phyloP scores from a whole-genome alignment of 164 flowering plant species.

The Kalanchoe fedtschenkoi region DNA sequence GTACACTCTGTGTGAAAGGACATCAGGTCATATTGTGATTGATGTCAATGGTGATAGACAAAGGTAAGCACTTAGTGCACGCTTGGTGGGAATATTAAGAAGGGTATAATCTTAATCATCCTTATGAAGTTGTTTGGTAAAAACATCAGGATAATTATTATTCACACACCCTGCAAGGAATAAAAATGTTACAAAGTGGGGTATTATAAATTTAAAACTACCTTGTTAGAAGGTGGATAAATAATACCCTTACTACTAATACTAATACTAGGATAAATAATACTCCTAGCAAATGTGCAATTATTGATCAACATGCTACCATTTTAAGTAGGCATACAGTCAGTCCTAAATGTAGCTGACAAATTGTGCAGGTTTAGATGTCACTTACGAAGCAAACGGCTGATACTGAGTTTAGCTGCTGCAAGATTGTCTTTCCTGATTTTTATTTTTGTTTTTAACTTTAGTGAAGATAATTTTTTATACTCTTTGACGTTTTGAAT shows the following conservation, averaged over 20 bases:
- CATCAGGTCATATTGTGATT: conserved; percentile 86
- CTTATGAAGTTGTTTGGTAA: too few relatives aligned
- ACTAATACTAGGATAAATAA: too few relatives aligned
- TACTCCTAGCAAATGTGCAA: too few relatives aligned
- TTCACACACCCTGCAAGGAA: too few relatives aligned
- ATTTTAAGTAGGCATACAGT: neutral
- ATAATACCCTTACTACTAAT: too few relatives aligned
- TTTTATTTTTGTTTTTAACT: neutral
- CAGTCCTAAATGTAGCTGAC: neutral
- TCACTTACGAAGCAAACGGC: neutral
- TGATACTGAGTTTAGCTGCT: neutral
- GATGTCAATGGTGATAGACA: conserved; percentile 52
- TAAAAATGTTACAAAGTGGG: too few relatives aligned
- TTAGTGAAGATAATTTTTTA: neutral
- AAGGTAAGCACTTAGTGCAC: conserved; percentile 28
- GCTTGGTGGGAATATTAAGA: neutral
- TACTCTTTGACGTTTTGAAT: neutral
- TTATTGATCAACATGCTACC: neutral
- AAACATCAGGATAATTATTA: too few relatives aligned
- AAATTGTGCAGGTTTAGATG: too few relatives aligned
- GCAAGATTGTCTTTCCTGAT: neutral
- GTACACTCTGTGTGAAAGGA: conserved; percentile 75
- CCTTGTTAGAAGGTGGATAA: too few relatives aligned
- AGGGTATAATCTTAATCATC: neutral
- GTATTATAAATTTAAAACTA: too few relatives aligned